phyloP scores from a whole-genome alignment of 257 asterid species.

The Solanum gracilifrons region DNA sequence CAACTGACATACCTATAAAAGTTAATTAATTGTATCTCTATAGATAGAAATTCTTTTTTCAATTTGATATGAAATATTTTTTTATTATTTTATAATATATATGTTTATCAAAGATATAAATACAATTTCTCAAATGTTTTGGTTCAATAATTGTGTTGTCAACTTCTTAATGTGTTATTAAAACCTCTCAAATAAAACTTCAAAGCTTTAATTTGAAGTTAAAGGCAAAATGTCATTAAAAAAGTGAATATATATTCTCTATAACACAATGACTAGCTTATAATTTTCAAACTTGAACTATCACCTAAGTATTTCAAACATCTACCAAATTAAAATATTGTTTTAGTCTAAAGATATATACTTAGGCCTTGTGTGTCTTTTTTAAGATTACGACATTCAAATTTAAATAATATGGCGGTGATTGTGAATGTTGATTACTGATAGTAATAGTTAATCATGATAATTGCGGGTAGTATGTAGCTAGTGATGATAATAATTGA shows the following conservation, averaged over 20 bases:
- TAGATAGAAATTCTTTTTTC: neutral
- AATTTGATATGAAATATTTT: too few relatives aligned
- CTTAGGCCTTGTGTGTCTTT: neutral
- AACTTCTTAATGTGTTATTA: neutral
- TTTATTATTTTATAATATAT: too few relatives aligned
- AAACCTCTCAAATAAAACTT: neutral
- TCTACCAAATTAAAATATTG: neutral
- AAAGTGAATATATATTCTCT: neutral
- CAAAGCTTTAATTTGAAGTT: neutral
- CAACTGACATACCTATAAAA: neutral
- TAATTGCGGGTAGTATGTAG: neutral
- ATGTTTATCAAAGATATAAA: neutral
- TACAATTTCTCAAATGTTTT: neutral
- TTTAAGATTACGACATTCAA: neutral
- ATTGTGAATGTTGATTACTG: neutral
- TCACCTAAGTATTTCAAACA: too few relatives aligned
- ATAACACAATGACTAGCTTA: neutral
- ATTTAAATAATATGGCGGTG: neutral
- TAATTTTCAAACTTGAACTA: neutral
- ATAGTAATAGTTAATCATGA: neutral
- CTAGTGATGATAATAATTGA: neutral
- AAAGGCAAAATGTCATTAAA: neutral
- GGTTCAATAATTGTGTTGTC: neutral
- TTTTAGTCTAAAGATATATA: neutral
- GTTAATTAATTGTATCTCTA: neutral